phyloP scores from a whole-genome alignment of 352 stramenopile genomes.

The Pythium apleroticum region DNA sequence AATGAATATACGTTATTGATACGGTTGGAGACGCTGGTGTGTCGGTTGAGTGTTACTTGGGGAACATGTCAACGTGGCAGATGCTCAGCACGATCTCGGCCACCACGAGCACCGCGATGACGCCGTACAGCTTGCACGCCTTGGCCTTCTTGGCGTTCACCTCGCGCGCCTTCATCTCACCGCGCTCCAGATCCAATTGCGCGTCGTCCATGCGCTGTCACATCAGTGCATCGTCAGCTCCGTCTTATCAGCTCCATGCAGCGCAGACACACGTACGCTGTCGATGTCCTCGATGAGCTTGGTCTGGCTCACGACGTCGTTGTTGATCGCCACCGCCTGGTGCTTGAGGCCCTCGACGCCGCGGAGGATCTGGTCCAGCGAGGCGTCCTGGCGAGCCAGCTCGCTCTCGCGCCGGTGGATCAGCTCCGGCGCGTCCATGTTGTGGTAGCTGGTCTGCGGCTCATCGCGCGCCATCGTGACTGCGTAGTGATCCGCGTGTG shows the following conservation, averaged over 20 bases:
- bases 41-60: not conserved
- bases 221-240: not conserved
- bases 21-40: not conserved
- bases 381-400: conserved; percentile 51
- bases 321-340: conserved; percentile 75
- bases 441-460: conserved; percentile 39
- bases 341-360: conserved; percentile 68
- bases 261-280: conserved; percentile 34
- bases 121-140: conserved; percentile 72
- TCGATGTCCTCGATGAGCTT: conserved; percentile 73
- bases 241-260: not conserved
- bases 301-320: conserved; percentile 75
- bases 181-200: conserved; percentile 54
- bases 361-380: conserved; percentile 72
- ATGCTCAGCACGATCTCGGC: conserved; percentile 24
- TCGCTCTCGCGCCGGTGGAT: conserved; percentile 47
- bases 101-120: conserved; percentile 65
- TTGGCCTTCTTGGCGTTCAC: conserved; percentile 79
- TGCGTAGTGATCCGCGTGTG: not conserved
- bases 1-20: not conserved
- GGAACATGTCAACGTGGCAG: conserved; percentile 2
- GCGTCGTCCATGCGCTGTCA: conserved; percentile 65
- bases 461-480: not conserved
- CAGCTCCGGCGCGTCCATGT: conserved; percentile 63
- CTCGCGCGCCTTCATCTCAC: conserved; percentile 56